Evolutionary conservation across 2,329 filamentous ascomycete species (phyloP), one percentile per base, ranked within the genome.

Genomic region (Fusarium clavum): DNA sequence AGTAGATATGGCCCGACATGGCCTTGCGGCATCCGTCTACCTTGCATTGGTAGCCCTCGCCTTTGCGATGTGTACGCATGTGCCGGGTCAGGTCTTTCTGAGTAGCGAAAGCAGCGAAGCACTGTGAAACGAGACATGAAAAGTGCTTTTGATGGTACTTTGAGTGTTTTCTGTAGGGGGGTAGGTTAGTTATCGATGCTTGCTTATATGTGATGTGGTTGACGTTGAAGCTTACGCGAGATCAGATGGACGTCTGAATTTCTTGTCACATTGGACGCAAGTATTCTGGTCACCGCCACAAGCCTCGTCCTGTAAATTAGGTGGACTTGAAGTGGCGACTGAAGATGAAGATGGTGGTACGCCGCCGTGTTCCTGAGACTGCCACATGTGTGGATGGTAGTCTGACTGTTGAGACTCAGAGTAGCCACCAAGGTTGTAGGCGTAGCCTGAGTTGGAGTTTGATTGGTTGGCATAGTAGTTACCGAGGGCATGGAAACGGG

Each of bases 81-180:
- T 75, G 73, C 18, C 73, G 63, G 32, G 71, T 73, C 25, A 75
- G 51, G 46, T 75, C 73, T 30, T 75, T 75, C 51, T 75, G 73
- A 11, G 73, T 75, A 45, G 73, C 72, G 38, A 75, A 75, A 11
- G 72, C 73, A 45, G 73, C 73, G 30, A 73, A 70, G 29, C 73
- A 75, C 14, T 70, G 72, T 2, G 67, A 64, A 41, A 67, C 72
- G 18, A 75, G 72, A 62, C 73, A 75, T 24, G 72, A 69, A 44
- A 73, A 75, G 67, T 73, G 72, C 58, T 75, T 75, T 59, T 76
- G 71, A 61, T 75, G 73, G 48, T 75, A 75, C 57, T 75, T 75
- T 64, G 75, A 72, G 48, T 76, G 73, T 53, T 75, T 75, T 14
- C 73, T 75, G 30, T 10, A 41, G 9, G 20, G 20, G 40, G 10